phyloP scores from a whole-genome alignment of 2,329 filamentous ascomycete species.

The Bipolaris cookei region DNA sequence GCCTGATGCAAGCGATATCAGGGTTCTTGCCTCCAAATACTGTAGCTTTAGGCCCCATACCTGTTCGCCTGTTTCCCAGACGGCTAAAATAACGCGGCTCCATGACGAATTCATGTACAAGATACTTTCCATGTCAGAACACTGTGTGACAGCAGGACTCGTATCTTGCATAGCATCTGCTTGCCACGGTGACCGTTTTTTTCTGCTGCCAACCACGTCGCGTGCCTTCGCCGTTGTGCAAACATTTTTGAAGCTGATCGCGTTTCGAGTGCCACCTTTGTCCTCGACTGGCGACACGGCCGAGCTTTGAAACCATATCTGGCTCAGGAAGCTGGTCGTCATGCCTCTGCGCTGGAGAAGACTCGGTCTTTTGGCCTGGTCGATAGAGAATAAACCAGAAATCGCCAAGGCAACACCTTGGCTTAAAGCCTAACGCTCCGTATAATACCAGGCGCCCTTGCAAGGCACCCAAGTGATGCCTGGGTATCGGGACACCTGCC shows the following conservation, averaged over 20 bases:
- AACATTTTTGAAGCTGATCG: constrained; percentile 31
- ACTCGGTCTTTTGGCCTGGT: not conserved
- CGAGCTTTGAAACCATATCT: constrained; percentile 20
- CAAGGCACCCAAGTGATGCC: not conserved
- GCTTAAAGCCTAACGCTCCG: not conserved
- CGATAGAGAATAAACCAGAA: not conserved
- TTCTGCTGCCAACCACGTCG: constrained; percentile 14
- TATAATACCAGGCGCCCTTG: not conserved
- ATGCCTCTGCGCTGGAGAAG: not conserved
- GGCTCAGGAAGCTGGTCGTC: constrained; percentile 5
- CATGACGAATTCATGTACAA: not conserved
- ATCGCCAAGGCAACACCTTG: not conserved
- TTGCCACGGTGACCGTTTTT: not conserved
- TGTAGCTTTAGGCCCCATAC: constrained; percentile 4
- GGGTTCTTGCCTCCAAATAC: constrained; percentile 1
- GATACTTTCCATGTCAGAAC: not conserved
- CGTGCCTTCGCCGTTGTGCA: constrained; percentile 18
- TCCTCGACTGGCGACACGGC: constrained; percentile 7
- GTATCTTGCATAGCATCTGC: not conserved
- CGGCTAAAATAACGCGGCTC: constrained; percentile 7
- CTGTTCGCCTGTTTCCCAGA: constrained; percentile 6
- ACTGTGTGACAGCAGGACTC: not conserved
- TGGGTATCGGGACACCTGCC: not conserved
- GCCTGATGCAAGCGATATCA: constrained; percentile 7
- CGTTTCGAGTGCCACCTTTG: constrained; percentile 22